Conservation (phyloP, 2,329 filamentous ascomycete genomes). For the Dothistroma pini region DNA sequence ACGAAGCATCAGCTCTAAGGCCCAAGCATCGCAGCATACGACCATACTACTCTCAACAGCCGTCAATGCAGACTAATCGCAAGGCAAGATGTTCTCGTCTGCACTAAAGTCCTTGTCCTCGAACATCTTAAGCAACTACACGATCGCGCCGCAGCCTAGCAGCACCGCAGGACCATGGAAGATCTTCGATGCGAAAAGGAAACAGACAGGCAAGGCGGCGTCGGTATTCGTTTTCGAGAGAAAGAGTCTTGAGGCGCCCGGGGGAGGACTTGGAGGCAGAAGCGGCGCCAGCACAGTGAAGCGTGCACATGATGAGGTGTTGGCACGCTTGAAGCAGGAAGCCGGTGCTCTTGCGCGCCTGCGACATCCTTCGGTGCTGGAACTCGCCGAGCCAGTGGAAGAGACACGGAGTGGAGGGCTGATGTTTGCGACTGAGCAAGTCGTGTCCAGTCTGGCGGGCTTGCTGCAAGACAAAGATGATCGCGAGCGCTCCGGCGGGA, state of each 20-base stretch:
- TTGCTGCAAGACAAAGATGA: conserved; percentile 85
- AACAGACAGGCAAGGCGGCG: conserved; percentile 81
- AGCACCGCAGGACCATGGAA: conserved; percentile 90
- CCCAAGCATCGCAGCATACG: neutral
- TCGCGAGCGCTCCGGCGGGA: conserved; percentile 64
- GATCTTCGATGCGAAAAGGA: conserved; percentile 96
- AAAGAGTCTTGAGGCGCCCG: conserved; percentile 72
- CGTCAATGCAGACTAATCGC: neutral
- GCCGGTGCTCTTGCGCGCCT: conserved; percentile 83
- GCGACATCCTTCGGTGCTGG: conserved; percentile 85
- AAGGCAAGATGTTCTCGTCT: conserved; percentile 75
- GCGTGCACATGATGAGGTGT: conserved; percentile 79
- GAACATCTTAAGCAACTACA: conserved; percentile 91
- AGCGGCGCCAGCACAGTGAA: conserved; percentile 68
- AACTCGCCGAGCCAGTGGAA: conserved; percentile 91
- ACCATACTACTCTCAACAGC: neutral
- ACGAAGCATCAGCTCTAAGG: neutral
- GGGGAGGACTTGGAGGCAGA: conserved; percentile 55
- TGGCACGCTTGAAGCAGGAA: conserved; percentile 88
- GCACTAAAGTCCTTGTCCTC: conserved; percentile 91
- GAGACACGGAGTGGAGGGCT: conserved; percentile 87
- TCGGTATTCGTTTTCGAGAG: conserved; percentile 95
- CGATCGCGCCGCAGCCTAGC: conserved; percentile 69
- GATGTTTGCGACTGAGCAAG: conserved; percentile 91
- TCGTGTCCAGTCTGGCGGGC: conserved; percentile 82